Evolutionary conservation across 106 monocot genomes (phyloP), one percentile per base, ranked within the genome.

Genomic region (Platanthera guangdongensis): DNA sequence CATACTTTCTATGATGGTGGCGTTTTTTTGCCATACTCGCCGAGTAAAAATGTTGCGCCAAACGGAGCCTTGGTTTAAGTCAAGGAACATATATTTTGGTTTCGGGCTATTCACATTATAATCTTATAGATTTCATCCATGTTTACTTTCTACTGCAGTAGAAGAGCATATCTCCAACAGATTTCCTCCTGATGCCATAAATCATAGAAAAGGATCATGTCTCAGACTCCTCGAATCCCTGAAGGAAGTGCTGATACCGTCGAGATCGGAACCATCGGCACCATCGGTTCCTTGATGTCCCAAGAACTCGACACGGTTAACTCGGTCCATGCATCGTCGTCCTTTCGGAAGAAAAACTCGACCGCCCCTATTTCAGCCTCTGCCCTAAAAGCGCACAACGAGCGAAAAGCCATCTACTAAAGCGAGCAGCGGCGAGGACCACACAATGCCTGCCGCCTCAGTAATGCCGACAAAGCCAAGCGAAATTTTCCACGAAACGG

Each of bases 261-360:
- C 39, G 87, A 82, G 77, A 83, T 92, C 1, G 92, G 95, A 48
- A 76, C 88, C 1, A 90, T 83, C 0, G 95, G 95, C 51, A 92
- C 81, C 74, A 80, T 95, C 25, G 80, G 90, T 16, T 92, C 86
- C 54, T 79, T 95, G 64, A 95, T 95, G 82, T 82, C 83, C 9
- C 77, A 72, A 12, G 92, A 92, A 51, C 30, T 95, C 47, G 87
- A 92, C 52, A 85, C 84, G 47, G 76, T 81, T 60, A 32, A 71
- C 7, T 48, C 79, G 48, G 47, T 86, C 50, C 74, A 82, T n/a
- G 73, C 84, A 47, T 71, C 83, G 55, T 47, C 88, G 14, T 80
- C 79, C 3, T 68, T 77, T 39, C 79, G 21, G 57, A 80, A 64
- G 18, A 86, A 80, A 75, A 77, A 67, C 8, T 81, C 84, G 75